These are phyloP conservation scores for Microcera coccophila DNA, from an alignment of 2,329 filamentous ascomycete genomes.

Conservation along the genomic window DNA sequence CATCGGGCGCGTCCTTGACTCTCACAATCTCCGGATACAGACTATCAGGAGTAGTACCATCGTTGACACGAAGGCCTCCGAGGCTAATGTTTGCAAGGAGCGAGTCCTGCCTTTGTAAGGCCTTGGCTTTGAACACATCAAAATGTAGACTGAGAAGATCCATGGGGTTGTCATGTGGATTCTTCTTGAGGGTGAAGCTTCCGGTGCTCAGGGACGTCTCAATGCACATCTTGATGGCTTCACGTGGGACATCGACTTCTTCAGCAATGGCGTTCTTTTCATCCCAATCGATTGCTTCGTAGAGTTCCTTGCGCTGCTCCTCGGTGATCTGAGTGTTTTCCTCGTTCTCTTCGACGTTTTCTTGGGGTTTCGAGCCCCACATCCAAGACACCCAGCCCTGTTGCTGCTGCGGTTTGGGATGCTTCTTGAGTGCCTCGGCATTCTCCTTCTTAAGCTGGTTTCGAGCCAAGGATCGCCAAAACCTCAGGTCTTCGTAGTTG, in stretches of 20 bases:
- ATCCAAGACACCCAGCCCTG: constrained; percentile 91
- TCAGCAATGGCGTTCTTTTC: constrained; percentile 89
- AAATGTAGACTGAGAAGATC: constrained; percentile 91
- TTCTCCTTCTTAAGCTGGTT: constrained; percentile 96
- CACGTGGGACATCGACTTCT: constrained; percentile 81
- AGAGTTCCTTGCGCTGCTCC: constrained; percentile 92
- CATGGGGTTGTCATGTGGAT: constrained; percentile 53
- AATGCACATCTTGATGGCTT: constrained; percentile 88
- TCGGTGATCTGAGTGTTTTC: constrained; percentile 89
- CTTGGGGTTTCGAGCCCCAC: constrained; percentile 74
- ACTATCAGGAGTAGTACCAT: constrained; percentile 88
- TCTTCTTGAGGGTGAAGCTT: constrained; percentile 89
- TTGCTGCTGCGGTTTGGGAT: constrained; percentile 54
- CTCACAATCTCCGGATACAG: constrained; percentile 92
- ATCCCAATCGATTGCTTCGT: constrained; percentile 96
- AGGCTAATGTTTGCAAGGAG: constrained; percentile 84
- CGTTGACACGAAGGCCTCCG: constrained; percentile 88
- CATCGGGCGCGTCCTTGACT: constrained; percentile 77
- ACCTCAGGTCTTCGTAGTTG: constrained; percentile 89
- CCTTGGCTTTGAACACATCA: constrained; percentile 88
- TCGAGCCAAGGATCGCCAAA: constrained; percentile 91
- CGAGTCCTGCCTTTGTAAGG: constrained; percentile 85
- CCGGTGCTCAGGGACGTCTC: constrained; percentile 92
- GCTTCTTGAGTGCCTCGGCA: constrained; percentile 74
- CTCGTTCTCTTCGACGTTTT: constrained; percentile 53